Evolutionary conservation across 805 yeast genomes (phyloP).

Genomic region (Candida hispaniensis): DNA sequence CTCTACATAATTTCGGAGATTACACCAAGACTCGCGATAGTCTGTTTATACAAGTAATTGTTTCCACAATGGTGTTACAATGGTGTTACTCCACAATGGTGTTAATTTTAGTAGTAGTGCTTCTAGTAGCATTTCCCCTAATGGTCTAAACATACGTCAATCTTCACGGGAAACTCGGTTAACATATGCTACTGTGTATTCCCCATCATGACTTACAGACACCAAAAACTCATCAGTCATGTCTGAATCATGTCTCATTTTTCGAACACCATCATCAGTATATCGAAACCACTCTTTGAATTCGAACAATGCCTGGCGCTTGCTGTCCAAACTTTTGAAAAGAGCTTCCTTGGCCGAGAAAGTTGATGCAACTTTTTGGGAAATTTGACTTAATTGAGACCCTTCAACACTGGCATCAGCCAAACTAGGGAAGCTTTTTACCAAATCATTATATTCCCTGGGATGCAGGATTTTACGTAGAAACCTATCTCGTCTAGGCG

Average conservation of each 20-base stretch:
- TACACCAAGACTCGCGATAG: too few relatives aligned
- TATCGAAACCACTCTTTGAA: constrained; percentile 49
- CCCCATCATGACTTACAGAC: constrained; percentile 55
- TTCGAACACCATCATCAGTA: constrained; percentile 26
- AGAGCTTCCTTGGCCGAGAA: constrained; percentile 71
- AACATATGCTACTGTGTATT: constrained; percentile 44
- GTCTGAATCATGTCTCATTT: too few relatives aligned
- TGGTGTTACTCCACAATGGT: too few relatives aligned
- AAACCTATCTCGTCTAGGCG: constrained; percentile 27
- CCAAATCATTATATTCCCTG: neutral
- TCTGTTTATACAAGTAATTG: too few relatives aligned
- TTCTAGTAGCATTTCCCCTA: too few relatives aligned
- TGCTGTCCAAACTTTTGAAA: constrained; percentile 43
- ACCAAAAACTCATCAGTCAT: constrained; percentile 40
- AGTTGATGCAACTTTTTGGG: constrained; percentile 36
- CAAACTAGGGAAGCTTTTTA: constrained; percentile 1
- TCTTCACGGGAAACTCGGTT: too few relatives aligned
- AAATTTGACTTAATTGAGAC: constrained; percentile 4
- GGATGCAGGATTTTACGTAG: constrained; percentile 41
- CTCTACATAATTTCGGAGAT: too few relatives aligned
- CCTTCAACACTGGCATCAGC: constrained; percentile 20
- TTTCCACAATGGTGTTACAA: too few relatives aligned
- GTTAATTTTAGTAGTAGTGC: too few relatives aligned
- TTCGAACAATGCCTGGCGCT: constrained; percentile 39
- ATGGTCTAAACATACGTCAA: too few relatives aligned